Base-by-base conservation (phyloP, 179 eudicot species). In the Beta macrorhiza region DNA sequence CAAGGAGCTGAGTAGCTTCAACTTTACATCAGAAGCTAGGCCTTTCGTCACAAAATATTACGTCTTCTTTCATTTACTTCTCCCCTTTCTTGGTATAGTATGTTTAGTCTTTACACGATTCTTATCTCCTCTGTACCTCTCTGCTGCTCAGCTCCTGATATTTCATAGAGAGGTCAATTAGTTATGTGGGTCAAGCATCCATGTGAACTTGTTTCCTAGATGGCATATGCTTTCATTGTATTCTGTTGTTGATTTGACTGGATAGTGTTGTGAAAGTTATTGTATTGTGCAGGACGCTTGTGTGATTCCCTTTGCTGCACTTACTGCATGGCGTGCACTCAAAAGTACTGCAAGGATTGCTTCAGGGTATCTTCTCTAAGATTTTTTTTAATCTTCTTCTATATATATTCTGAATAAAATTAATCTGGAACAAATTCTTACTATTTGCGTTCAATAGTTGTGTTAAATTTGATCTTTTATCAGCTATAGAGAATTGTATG, bases 321-420 rank as follows among this genome's bases (percentile, higher is more conserved):
- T 96, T 88, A 94, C 99, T 82, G 99, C 99, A 85, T 96, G 99
- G 99, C 94, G 99, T 78, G 99, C 98, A 59, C 87, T 96, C 58
- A 91, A 87, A 79, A 87, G 97, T 85, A 94, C 92, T 22, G 99
- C 99, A 76, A 89, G 93, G 84, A 96, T 94, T 75, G 87, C 89
- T 58, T 58, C 90, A 78, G 99, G 99, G 99, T 96, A 91, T 83
- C 90, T 72, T 49, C 51, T 45, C 58, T 53, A 64, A 61, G 47
- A 53, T 61, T 20, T 51, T 32, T 22, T 37, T 37, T 37, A 37
- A 2, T 53, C 47, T 76, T 4, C 45, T 44, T 37, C 42, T 37
- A 37, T 37, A 44, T 0, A 67, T 75, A 1, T n/a, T n/a, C 32
- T 63, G 72, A 15, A 59, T 15, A 42, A 72, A 49, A 2, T n/a